Evolutionary conservation across 2,329 filamentous ascomycete species (phyloP), one percentile per base, ranked within the genome.

Genomic region (Diaporthe eres): DNA sequence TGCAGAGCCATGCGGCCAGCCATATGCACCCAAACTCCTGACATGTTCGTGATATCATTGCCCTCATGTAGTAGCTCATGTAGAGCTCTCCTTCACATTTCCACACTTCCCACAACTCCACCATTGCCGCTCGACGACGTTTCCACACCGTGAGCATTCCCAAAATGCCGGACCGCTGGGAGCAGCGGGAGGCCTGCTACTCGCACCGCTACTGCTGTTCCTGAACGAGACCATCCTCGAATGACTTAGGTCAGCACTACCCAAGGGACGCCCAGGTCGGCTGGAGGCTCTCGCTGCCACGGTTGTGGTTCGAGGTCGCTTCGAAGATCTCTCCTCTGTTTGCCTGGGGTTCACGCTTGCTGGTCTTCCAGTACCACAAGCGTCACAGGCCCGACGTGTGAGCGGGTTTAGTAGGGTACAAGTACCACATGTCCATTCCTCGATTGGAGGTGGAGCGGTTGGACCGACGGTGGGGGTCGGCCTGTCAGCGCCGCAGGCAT

Each of bases 401-500:
- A 81, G 74, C 1, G 88, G 87, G 78, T 93, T 93, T 74, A 87
- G 84, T 28, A 92, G 82, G 0, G 91, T 93, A 79, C 91, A 93
- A 17, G 86, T 81, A 25, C 82, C 80, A 78, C 91, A 93, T 12
- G 83, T 84, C 91, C 91, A 92, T 42, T 81, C 82, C 57, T 73
- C 78, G 63, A 79, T 71, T 57, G 75, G 67, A 31, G 70, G 22
- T 47, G 75, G 67, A 37, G 68, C 60, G 71, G 44, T 47, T 74
- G n/a, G 19, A 31, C 39, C 39, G 28, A 22, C 25, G 5, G 42
- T 47, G n/a, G 82, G 79, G 31, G 80, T 81, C 15, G 82, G 80
- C 72, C 87, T 84, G 79, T 89, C 85, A 13, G 81, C 82, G 13
- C 86, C 87, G 78, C 91, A 93, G 7, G 88, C 90, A 77, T 90